A percentile compares a stretch with the other conserved stretches of the same genome.
Conservation (phyloP, 176 grass and related monocot genomes). For the Zoysia japonica region DNA sequence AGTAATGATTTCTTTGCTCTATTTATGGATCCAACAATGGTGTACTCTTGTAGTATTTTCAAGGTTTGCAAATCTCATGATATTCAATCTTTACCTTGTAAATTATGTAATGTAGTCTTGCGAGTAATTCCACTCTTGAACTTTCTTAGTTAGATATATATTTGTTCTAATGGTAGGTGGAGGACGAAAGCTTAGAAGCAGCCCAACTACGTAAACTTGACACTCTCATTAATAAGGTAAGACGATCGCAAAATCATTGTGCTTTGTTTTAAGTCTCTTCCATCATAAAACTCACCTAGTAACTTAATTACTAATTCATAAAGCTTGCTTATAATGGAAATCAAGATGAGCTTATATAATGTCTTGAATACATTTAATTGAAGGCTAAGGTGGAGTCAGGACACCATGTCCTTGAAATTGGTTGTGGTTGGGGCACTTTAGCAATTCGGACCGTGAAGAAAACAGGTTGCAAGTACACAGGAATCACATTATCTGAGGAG, state of each 20-base stretch:
- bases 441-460: conserved; percentile 75
- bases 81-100: neutral
- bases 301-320: neutral
- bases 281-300: neutral
- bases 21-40: conserved; percentile 86
- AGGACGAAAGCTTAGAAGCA: conserved; percentile 70
- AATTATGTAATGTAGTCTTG: conserved; percentile 41
- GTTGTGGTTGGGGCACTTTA: conserved; percentile 76
- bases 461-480: conserved; percentile 87
- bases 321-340: no score
- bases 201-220: conserved; percentile 69
- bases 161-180: conserved; percentile 44
- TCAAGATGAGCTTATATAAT: neutral
- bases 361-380: neutral
- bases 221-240: conserved; percentile 83
- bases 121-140: neutral
- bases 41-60: conserved; percentile 73
- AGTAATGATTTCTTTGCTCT: conserved; percentile 79
- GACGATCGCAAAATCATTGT: neutral
- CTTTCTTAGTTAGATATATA: neutral
- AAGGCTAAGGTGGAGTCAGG: conserved; percentile 73
- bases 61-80: conserved; percentile 43
- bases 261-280: neutral
- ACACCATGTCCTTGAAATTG: conserved; percentile 90
- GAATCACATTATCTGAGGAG: conserved; percentile 79